phyloP scores from a whole-genome alignment of 192 early-diverging fungal genomes.

The Backusella luteola region DNA sequence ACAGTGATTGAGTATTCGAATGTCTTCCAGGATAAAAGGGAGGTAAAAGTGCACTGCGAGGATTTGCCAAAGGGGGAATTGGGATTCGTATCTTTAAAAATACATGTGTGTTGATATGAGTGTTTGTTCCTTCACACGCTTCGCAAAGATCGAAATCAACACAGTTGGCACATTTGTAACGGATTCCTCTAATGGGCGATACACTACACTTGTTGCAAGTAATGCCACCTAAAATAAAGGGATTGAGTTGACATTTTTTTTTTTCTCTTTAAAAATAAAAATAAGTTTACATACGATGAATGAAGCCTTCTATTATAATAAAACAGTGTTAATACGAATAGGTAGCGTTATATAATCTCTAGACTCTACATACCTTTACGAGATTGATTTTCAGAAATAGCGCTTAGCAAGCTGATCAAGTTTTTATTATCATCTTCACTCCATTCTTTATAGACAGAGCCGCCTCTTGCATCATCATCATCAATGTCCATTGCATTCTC shows the following conservation, averaged over 20 bases:
- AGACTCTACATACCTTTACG: conserved; percentile 63
- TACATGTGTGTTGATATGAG: conserved; percentile 77
- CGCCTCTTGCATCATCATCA: conserved; percentile 39
- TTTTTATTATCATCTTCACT: conserved; percentile 61
- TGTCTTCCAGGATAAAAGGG: conserved; percentile 71
- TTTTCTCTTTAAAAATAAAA: conserved; percentile 47
- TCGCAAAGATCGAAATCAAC: conserved; percentile 93
- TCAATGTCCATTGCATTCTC: background rate
- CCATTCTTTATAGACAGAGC: conserved; percentile 42
- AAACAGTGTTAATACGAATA: background rate
- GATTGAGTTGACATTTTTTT: background rate
- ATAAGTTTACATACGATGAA: conserved; percentile 49
- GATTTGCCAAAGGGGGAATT: conserved; percentile 85
- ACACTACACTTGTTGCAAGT: conserved; percentile 89
- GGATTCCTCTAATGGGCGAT: conserved; percentile 84
- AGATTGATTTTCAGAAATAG: conserved; percentile 87
- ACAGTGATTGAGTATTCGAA: conserved; percentile 17
- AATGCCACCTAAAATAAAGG: conserved; percentile 61
- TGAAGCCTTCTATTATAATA: conserved; percentile 44
- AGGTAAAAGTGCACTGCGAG: conserved; percentile 66
- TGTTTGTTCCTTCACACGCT: conserved; percentile 76
- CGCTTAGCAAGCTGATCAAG: conserved; percentile 73
- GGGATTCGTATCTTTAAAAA: conserved; percentile 92
- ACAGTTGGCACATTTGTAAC: conserved; percentile 95
- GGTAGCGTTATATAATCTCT: background rate